Evolutionary conservation across 495 filamentous ascomycete species (phyloP).

Genomic region (Patellaria atrata): DNA sequence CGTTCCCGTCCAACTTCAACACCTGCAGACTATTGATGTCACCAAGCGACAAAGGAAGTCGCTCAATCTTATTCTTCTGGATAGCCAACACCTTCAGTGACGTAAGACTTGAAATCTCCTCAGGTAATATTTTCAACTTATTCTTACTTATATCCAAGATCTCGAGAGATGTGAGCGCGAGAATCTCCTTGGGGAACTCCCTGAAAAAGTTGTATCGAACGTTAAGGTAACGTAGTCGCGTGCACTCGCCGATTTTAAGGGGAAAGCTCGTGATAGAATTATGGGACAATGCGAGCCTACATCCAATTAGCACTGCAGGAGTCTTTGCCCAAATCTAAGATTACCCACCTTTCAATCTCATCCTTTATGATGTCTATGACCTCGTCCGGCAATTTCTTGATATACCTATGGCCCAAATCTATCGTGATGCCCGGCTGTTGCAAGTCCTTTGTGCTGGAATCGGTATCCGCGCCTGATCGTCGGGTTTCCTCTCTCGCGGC

Average conservation of each 20-base stretch:
- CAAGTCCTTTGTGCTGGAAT: constrained; percentile 9
- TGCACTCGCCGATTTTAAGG: constrained; percentile 68
- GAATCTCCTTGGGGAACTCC: constrained; percentile 74
- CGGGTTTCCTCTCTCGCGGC: constrained; percentile 16
- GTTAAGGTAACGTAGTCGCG: constrained; percentile 86
- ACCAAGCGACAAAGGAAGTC: constrained; percentile 66
- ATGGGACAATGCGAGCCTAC: constrained; percentile 78
- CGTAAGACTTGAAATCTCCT: constrained; percentile 60
- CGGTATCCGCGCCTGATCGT: constrained; percentile 12
- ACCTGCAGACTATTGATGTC: constrained; percentile 81
- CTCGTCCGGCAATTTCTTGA: constrained; percentile 68
- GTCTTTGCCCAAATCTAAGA: constrained; percentile 5
- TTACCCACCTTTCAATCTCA: constrained; percentile 70
- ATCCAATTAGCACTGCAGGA: neutral
- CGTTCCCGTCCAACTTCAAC: constrained; percentile 77
- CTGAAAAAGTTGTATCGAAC: constrained; percentile 73
- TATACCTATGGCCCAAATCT: constrained; percentile 71
- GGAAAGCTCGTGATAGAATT: constrained; percentile 73
- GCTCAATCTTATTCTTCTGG: constrained; percentile 70
- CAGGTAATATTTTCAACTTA: constrained; percentile 60
- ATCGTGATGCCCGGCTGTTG: constrained; percentile 64
- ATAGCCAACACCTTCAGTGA: constrained; percentile 36
- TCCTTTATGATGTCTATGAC: constrained; percentile 87
- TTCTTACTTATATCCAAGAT: constrained; percentile 87
- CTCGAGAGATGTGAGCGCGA: constrained; percentile 71